Percentiles rank a stretch among this genome's conserved stretches.
These are phyloP conservation scores for Linnemannia schmuckeri DNA, from an alignment of 192 early-diverging fungal genomes.

Conservation along the genomic window DNA sequence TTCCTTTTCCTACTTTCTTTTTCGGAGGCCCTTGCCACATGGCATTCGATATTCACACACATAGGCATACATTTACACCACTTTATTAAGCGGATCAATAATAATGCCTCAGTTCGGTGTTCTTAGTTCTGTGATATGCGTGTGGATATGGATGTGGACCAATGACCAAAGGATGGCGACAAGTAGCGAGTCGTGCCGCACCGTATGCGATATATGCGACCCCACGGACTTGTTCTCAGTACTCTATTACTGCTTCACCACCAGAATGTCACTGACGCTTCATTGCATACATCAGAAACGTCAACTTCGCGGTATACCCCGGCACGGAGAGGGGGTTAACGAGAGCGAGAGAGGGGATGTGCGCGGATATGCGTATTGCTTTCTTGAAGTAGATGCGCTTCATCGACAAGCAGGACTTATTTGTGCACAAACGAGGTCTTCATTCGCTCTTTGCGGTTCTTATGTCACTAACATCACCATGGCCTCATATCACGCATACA, in stretches of 20 bases:
- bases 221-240: background rate
- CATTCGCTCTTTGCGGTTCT: background rate
- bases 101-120: background rate
- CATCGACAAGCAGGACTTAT: too few species aligned
- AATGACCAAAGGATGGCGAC: background rate
- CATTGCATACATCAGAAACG: background rate
- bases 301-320: background rate
- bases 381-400: too few species aligned
- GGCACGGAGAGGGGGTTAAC: background rate
- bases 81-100: background rate
- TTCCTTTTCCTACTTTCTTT: background rate
- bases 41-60: background rate
- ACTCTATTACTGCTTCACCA: background rate
- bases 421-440: background rate
- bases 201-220: background rate
- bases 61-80: background rate
- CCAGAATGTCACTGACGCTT: background rate
- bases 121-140: background rate
- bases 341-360: background rate
- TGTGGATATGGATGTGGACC: background rate
- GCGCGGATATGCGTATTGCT: background rate
- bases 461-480: background rate
- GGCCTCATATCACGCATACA: background rate
- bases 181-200: background rate
- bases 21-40: background rate